Conservation (phyloP, 176 grass and related monocot species). For the Triticum monococcum region DNA sequence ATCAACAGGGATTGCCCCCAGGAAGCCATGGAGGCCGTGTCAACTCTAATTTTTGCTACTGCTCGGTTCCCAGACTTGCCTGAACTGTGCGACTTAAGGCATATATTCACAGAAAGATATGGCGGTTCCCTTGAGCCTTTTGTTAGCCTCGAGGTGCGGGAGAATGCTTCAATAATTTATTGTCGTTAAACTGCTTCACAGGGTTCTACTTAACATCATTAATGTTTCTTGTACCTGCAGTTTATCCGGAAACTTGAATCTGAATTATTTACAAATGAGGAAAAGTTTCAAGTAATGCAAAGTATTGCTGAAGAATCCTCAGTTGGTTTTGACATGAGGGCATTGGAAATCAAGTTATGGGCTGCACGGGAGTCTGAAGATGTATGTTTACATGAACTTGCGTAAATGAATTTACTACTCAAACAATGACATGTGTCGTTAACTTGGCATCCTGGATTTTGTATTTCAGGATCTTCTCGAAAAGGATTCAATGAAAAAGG, state of each 20-base stretch:
- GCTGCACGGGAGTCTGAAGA: constrained; percentile 27
- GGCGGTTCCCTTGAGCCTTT: constrained; percentile 58
- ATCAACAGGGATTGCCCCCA: constrained; percentile 69
- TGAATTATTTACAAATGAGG: constrained; percentile 62
- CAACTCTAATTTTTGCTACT: constrained; percentile 84
- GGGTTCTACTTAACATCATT: background rate
- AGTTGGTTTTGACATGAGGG: constrained; percentile 55
- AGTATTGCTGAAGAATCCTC: constrained; percentile 62
- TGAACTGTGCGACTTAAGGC: constrained; percentile 71
- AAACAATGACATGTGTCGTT: background rate
- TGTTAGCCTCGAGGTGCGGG: constrained; percentile 70
- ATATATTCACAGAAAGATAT: constrained; percentile 67
- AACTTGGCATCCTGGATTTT: constrained; percentile 20
- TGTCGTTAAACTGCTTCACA: background rate
- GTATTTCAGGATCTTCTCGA: constrained; percentile 10
- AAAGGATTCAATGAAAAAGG: constrained; percentile 21
- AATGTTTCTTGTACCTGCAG: constrained; percentile 38
- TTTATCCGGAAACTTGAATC: constrained; percentile 69
- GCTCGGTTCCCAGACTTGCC: constrained; percentile 84
- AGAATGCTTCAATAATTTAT: background rate
- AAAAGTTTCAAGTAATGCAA: constrained; percentile 67
- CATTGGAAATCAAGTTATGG: constrained; percentile 44
- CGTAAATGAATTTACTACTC: constrained; percentile 11
- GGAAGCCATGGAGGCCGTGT: constrained; percentile 74
- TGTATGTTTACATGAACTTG: constrained; percentile 47